Evolutionary conservation across 2,329 filamentous ascomycete species (phyloP).

Genomic region (Fusarium keratoplasticum): DNA sequence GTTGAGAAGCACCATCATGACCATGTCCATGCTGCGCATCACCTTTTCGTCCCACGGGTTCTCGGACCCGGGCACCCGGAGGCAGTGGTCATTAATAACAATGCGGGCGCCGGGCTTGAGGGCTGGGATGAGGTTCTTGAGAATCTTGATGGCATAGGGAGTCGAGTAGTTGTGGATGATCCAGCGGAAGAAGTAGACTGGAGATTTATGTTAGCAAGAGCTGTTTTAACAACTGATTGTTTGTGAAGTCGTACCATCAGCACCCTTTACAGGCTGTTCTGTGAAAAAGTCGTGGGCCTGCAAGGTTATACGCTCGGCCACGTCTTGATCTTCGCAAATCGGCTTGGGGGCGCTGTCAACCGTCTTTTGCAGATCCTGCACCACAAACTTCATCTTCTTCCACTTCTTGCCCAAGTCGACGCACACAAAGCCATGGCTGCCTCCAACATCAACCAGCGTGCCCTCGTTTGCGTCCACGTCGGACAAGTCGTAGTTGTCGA

Average conservation of each 20-base stretch:
- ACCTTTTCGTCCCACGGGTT: conserved; percentile 59
- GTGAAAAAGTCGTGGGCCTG: conserved; percentile 69
- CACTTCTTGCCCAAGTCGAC: conserved; percentile 65
- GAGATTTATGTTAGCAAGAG: conserved; percentile 19
- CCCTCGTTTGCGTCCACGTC: conserved; percentile 57
- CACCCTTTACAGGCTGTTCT: conserved; percentile 63
- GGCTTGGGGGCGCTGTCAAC: conserved; percentile 60
- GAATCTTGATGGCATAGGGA: conserved; percentile 60
- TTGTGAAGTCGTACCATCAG: conserved; percentile 56
- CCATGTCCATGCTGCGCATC: conserved; percentile 62
- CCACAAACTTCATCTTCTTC: conserved; percentile 64
- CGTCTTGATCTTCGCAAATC: conserved; percentile 51
- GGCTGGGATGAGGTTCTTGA: conserved; percentile 63
- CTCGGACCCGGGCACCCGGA: conserved; percentile 54
- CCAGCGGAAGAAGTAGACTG: conserved; percentile 69
- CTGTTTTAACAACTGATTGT: neutral
- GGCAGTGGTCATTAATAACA: conserved; percentile 59
- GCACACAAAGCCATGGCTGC: conserved; percentile 68
- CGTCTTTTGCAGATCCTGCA: conserved; percentile 65
- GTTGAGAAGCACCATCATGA: conserved; percentile 65
- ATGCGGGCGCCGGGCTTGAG: conserved; percentile 66
- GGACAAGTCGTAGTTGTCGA: conserved; percentile 66
- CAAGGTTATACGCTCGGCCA: conserved; percentile 56
- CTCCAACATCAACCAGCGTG: conserved; percentile 69
- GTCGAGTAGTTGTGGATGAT: conserved; percentile 73